phyloP scores from a whole-genome alignment of 495 filamentous ascomycete species.

The Neurospora intermedia region DNA sequence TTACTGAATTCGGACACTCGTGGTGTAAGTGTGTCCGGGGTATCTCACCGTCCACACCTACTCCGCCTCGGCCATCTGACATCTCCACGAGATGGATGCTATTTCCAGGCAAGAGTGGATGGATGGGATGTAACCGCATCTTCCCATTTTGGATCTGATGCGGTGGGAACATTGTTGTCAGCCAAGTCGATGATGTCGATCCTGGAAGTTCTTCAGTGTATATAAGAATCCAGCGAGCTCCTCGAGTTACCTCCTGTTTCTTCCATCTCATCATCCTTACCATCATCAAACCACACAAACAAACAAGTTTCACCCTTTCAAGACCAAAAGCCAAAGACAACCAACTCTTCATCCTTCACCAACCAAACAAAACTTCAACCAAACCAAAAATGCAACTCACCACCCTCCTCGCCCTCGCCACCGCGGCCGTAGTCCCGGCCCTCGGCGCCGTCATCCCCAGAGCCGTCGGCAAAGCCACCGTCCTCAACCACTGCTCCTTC shows the following conservation, averaged over 20 bases:
- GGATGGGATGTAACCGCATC: background rate
- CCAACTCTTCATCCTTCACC: background rate
- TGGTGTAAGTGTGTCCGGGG: no score
- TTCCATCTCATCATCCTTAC: background rate
- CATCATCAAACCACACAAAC: no score
- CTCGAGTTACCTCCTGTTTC: background rate
- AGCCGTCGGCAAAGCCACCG: constrained; percentile 37
- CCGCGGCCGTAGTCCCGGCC: background rate
- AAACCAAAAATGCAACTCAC: constrained; percentile 7
- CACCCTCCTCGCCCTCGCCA: constrained; percentile 13
- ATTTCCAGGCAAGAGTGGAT: background rate
- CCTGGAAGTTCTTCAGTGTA: background rate
- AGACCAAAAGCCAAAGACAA: background rate
- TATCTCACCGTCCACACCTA: background rate
- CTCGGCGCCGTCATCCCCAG: background rate
- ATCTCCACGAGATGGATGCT: background rate
- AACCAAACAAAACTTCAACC: constrained; percentile 8
- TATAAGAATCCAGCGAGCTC: background rate
- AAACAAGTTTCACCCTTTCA: background rate
- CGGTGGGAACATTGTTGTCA: background rate
- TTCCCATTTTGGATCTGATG: background rate
- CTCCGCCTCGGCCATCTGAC: background rate
- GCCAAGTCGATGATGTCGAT: background rate
- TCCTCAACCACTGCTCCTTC: constrained; percentile 39
- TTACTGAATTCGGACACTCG: no score